Conservation (phyloP, 1,284 basidiomycete species). For the Mycosarcoma maydis region DNA sequence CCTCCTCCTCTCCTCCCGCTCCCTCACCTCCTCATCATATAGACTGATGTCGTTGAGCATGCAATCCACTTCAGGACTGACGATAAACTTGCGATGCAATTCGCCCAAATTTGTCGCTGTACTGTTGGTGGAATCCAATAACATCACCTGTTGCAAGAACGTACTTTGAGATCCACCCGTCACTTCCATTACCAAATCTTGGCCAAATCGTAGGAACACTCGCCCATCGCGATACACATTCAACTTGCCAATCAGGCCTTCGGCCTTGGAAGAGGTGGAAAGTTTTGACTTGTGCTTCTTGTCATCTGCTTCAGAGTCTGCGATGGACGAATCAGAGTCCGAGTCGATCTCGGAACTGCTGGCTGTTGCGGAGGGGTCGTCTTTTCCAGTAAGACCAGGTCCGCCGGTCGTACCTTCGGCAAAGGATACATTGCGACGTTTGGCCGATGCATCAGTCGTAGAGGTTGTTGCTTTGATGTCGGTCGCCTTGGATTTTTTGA, state of each 20-base stretch:
- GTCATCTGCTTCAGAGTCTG: conserved; percentile 20
- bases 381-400: conserved; percentile 19
- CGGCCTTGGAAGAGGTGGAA: conserved; percentile 1
- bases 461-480: conserved; percentile 2
- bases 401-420: conserved; percentile 56
- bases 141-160: conserved; percentile 87
- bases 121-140: conserved; percentile 75
- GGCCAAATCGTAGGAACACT: conserved; percentile 57
- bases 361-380: background rate
- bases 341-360: conserved; percentile 23
- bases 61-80: conserved; percentile 83
- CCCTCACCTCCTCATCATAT: conserved; percentile 25
- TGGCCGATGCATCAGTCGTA: conserved; percentile 1
- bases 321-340: conserved; percentile 2
- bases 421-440: conserved; percentile 51
- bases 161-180: conserved; percentile 83
- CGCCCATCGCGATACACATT: conserved; percentile 61
- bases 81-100: conserved; percentile 83
- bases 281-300: conserved; percentile 17
- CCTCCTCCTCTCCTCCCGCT: conserved; percentile 8
- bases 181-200: conserved; percentile 68
- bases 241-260: conserved; percentile 60
- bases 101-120: conserved; percentile 81
- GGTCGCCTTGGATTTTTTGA: conserved; percentile 6
- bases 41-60: conserved; percentile 73